Conservation (phyloP, 371 early-diverging fungal species). For the Mortierella sp. region DNA sequence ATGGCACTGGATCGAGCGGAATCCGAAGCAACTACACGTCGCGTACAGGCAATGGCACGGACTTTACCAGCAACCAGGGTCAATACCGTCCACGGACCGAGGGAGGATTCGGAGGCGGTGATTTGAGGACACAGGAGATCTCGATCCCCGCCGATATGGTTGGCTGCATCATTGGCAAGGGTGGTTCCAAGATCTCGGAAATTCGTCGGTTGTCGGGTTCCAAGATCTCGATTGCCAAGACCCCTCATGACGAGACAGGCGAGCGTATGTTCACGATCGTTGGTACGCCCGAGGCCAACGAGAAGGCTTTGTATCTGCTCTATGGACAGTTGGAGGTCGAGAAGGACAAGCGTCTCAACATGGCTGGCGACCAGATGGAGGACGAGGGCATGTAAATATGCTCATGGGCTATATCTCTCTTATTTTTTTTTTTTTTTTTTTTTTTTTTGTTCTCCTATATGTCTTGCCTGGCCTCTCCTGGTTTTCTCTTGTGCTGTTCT, state of each 20-base stretch:
- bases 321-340: conserved; percentile 90
- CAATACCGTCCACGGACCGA: conserved; percentile 12
- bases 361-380: conserved; percentile 32
- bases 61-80: conserved; percentile 51
- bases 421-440: background rate
- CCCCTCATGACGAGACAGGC: conserved; percentile 76
- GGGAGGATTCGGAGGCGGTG: conserved; percentile 66
- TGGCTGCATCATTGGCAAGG: conserved; percentile 94
- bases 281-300: conserved; percentile 86
- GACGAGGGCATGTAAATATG: conserved; percentile 17
- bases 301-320: conserved; percentile 88
- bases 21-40: conserved; percentile 57
- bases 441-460: background rate
- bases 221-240: conserved; percentile 86
- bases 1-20: conserved; percentile 24
- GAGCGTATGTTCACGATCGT: conserved; percentile 92
- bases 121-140: conserved; percentile 78
- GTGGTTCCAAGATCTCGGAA: conserved; percentile 90
- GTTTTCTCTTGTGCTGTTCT: too few relatives aligned
- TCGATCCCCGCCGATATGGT: conserved; percentile 93
- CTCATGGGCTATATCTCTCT: background rate
- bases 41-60: conserved; percentile 65
- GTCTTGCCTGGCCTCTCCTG: too few relatives aligned
- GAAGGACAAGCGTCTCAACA: conserved; percentile 73
- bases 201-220: conserved; percentile 88